A percentile compares a stretch with the other conserved stretches of the same genome.
Conservation (phyloP, 352 stramenopile genomes). For the Phytophthora citrophthora region DNA sequence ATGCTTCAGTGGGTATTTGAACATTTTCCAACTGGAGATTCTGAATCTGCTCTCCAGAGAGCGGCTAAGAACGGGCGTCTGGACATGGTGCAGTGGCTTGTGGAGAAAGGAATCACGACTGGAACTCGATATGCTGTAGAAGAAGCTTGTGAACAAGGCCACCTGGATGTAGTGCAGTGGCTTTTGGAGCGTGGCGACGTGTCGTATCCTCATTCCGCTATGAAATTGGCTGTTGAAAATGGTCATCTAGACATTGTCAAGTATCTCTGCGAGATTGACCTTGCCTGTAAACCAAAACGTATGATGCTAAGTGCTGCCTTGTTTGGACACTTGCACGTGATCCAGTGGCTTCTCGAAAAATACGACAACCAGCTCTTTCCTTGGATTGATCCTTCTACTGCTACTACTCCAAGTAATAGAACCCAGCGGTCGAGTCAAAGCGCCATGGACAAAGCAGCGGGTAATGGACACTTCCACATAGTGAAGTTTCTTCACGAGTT, state of each 20-base stretch:
- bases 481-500: constrained; percentile 11
- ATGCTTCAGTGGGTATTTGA: constrained; percentile 16
- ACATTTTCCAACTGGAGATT: neutral
- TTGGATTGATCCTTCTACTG: neutral
- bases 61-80: constrained; percentile 11
- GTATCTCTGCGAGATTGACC: constrained; percentile 7
- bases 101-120: constrained; percentile 7
- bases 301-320: constrained; percentile 12
- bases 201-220: constrained; percentile 10
- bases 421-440: neutral
- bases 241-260: constrained; percentile 16
- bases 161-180: constrained; percentile 10
- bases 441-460: constrained; percentile 21
- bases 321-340: constrained; percentile 11
- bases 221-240: constrained; percentile 1
- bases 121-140: constrained; percentile 1
- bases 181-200: neutral
- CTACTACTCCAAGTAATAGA: neutral
- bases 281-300: neutral
- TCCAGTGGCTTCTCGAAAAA: constrained; percentile 15
- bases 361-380: constrained; percentile 13
- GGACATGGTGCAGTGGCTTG: constrained; percentile 16
- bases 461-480: constrained; percentile 12
- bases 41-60: constrained; percentile 4
- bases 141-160: neutral